Evolutionary conservation across 441 rosid genomes (phyloP).

Genomic region (Breynia disticha): DNA sequence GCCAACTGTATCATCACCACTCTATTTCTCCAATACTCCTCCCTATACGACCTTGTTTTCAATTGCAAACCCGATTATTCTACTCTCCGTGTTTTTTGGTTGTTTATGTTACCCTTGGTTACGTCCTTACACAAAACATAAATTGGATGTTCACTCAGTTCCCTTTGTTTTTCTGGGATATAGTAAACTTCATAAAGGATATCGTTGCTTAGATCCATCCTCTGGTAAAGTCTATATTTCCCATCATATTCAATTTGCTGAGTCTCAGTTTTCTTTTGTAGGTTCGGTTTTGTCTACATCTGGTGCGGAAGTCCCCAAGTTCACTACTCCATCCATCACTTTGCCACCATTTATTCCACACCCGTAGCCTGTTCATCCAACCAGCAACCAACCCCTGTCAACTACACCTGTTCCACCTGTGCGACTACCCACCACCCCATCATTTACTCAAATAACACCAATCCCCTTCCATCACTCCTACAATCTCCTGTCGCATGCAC

Average conservation of each 20-base stretch:
- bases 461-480: neutral
- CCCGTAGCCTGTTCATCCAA: too few relatives aligned
- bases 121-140: neutral
- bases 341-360: too few relatives aligned
- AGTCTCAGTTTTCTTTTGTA: neutral
- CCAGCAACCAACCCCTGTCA: too few relatives aligned
- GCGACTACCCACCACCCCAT: too few relatives aligned
- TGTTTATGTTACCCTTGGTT: conserved; percentile 1
- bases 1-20: neutral
- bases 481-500: neutral
- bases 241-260: neutral
- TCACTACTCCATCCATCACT: neutral
- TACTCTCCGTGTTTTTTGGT: neutral
- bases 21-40: neutral
- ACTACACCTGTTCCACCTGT: too few relatives aligned
- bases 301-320: neutral
- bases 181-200: neutral
- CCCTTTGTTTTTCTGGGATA: neutral
- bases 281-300: neutral
- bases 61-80: neutral
- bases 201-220: neutral
- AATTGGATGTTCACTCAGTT: neutral
- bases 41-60: neutral
- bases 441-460: neutral
- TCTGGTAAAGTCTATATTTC: neutral